A percentile compares a stretch with the other conserved stretches of the same genome.
phyloP scores from a whole-genome alignment of 2,329 filamentous ascomycete species.

The Colletotrichum orchidophilum region DNA sequence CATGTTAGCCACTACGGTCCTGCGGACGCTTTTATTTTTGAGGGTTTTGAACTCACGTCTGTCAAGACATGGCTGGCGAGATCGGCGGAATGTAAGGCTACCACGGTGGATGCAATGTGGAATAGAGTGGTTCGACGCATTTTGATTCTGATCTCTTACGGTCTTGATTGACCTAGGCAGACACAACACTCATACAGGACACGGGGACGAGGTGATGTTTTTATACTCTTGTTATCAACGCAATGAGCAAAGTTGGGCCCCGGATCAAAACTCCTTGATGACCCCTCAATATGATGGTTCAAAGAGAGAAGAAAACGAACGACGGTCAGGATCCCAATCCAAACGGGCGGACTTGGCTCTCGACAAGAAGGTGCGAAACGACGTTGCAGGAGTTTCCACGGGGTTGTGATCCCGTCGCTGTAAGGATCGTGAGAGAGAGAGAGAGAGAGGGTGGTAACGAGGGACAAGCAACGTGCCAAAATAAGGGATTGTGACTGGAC shows the following conservation, averaged over 20 bases:
- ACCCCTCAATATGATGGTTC: not conserved
- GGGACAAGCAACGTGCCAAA: slow-evolving; percentile 26
- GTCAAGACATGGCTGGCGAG: slow-evolving; percentile 47
- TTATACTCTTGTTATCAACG: not conserved
- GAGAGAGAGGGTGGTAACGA: slow-evolving; percentile 2
- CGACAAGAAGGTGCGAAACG: slow-evolving; percentile 5
- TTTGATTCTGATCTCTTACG: not conserved
- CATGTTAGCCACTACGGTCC: slow-evolving; percentile 4
- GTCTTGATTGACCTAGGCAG: not conserved
- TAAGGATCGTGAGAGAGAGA: not conserved
- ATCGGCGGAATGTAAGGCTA: slow-evolving; percentile 34
- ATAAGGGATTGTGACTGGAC: slow-evolving; percentile 27
- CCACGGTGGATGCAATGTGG: slow-evolving; percentile 12
- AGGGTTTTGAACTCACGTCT: slow-evolving; percentile 39
- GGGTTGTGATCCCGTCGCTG: slow-evolving; percentile 7
- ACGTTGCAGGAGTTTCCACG: slow-evolving; percentile 25
- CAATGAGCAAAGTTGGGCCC: not conserved
- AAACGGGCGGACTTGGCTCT: not conserved
- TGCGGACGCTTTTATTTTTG: not conserved
- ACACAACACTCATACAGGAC: not conserved
- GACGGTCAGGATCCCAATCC: not conserved
- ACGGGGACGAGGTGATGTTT: not conserved
- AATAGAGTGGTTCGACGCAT: slow-evolving; percentile 10
- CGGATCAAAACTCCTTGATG: not conserved
- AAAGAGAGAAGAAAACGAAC: not conserved